Conservation (phyloP, 2,329 filamentous ascomycete genomes). For the Fusarium pseudograminearum region DNA sequence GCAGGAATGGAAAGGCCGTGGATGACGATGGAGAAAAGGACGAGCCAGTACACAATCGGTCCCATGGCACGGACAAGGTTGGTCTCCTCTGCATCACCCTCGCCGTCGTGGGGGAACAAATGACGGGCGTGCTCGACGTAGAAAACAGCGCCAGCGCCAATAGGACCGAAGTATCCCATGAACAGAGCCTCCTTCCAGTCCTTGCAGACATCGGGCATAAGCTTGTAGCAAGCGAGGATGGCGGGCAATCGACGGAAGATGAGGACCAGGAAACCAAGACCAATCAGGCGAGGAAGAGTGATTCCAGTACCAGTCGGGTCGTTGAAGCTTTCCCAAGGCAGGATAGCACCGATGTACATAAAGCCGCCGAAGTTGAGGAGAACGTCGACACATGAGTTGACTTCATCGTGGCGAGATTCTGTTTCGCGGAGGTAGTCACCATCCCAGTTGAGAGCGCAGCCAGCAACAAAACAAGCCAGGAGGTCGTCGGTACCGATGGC, state of each 20-base stretch:
- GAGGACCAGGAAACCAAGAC: constrained; percentile 61
- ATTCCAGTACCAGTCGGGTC: constrained; percentile 65
- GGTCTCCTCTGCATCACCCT: constrained; percentile 51
- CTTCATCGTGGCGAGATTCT: constrained; percentile 67
- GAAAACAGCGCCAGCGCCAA: constrained; percentile 81
- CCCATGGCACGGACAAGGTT: constrained; percentile 54
- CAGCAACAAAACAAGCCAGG: constrained; percentile 70
- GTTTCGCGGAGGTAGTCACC: constrained; percentile 67
- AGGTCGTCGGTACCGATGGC: constrained; percentile 69
- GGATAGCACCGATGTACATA: constrained; percentile 67
- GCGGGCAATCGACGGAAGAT: constrained; percentile 69
- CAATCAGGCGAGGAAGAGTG: constrained; percentile 61
- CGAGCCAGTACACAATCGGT: constrained; percentile 58
- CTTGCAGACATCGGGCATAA: constrained; percentile 64
- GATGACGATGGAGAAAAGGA: constrained; percentile 45
- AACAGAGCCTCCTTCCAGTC: constrained; percentile 69
- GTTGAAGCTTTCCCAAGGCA: constrained; percentile 67
- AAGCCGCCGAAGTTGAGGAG: constrained; percentile 71
- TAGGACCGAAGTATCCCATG: constrained; percentile 78
- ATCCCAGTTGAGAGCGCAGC: constrained; percentile 71
- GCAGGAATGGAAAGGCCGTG: constrained; percentile 59
- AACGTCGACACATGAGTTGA: constrained; percentile 68
- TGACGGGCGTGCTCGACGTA: constrained; percentile 68
- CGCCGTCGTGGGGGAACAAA: constrained; percentile 54
- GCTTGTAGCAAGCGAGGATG: constrained; percentile 64